Evolutionary conservation across 768 basidiomycete species (phyloP).

Genomic region (Lanmaoa rubissima): DNA sequence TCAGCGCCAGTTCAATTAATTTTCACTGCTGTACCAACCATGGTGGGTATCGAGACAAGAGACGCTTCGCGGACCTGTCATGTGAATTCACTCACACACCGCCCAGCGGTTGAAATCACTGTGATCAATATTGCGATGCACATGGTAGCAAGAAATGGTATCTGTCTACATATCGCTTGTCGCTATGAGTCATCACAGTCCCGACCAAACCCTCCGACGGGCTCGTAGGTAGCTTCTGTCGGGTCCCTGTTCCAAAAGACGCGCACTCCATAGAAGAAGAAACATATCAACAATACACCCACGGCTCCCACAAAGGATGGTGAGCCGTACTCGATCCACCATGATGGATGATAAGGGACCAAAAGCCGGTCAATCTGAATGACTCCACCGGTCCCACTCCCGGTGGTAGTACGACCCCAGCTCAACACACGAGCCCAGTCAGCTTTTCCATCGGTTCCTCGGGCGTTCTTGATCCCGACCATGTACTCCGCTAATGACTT

Average conservation of each 20-base stretch:
- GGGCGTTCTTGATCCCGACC: constrained; percentile 71
- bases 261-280: constrained; percentile 72
- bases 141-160: constrained; percentile 12
- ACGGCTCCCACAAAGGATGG: constrained; percentile 60
- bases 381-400: constrained; percentile 79
- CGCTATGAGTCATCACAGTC: constrained; percentile 43
- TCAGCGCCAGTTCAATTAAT: constrained; percentile 5
- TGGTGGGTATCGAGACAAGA: constrained; percentile 18
- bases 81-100: constrained; percentile 26
- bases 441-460: constrained; percentile 57
- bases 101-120: neutral
- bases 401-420: constrained; percentile 77
- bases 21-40: constrained; percentile 22
- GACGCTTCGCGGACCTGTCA: constrained; percentile 15
- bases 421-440: constrained; percentile 66
- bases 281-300: constrained; percentile 59
- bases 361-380: constrained; percentile 83
- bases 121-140: constrained; percentile 2
- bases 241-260: constrained; percentile 71
- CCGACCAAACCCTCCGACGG: constrained; percentile 73
- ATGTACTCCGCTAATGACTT: constrained; percentile 49
- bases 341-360: constrained; percentile 80
- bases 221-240: constrained; percentile 88
- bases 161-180: constrained; percentile 15
- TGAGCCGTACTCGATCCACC: constrained; percentile 77